A percentile compares a stretch with the other conserved stretches of the same genome.
These are phyloP conservation scores for Aspergillus pseudoviridinutans DNA, from an alignment of 2,329 filamentous ascomycete genomes.

Conservation along the genomic window DNA sequence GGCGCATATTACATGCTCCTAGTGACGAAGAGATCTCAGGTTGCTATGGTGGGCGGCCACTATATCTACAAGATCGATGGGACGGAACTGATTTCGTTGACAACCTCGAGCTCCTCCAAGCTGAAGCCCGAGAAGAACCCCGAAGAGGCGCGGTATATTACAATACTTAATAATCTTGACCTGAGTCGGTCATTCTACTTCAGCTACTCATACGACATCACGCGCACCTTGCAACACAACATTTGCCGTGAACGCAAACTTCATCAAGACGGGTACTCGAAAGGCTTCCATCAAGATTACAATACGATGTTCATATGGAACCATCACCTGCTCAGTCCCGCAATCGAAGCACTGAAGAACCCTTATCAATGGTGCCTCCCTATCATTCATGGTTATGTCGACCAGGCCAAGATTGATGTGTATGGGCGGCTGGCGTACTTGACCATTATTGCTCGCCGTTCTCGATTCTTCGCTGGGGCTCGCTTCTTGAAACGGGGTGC, in stretches of 20 bases:
- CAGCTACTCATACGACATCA: conserved; percentile 97
- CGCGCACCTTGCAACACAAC: conserved; percentile 85
- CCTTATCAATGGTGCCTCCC: conserved; percentile 95
- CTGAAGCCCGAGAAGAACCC: conserved; percentile 77
- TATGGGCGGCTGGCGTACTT: conserved; percentile 89
- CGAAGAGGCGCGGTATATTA: conserved; percentile 84
- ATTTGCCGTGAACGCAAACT: conserved; percentile 74
- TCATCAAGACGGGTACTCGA: conserved; percentile 60
- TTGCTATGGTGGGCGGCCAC: conserved; percentile 93
- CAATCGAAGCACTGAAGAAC: conserved; percentile 64
- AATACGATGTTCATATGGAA: conserved; percentile 99
- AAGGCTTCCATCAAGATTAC: conserved; percentile 69
- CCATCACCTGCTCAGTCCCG: conserved; percentile 77
- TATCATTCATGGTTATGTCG: conserved; percentile 92
- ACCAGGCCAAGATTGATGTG: conserved; percentile 79
- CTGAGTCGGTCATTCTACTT: conserved; percentile 93
- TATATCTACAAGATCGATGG: conserved; percentile 94
- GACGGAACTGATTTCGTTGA: conserved; percentile 85
- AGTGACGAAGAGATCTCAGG: conserved; percentile 92
- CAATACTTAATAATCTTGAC: conserved; percentile 87
- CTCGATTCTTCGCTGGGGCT: conserved; percentile 88
- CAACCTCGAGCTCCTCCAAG: conserved; percentile 62
- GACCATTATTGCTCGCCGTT: conserved; percentile 87
- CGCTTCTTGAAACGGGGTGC: conserved; percentile 90
- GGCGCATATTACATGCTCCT: conserved; percentile 96